Percentiles rank a stretch among this genome's conserved stretches.
These are phyloP conservation scores for Salvia miltiorrhiza DNA, from an alignment of 257 asterid species.

Conservation along the genomic window DNA sequence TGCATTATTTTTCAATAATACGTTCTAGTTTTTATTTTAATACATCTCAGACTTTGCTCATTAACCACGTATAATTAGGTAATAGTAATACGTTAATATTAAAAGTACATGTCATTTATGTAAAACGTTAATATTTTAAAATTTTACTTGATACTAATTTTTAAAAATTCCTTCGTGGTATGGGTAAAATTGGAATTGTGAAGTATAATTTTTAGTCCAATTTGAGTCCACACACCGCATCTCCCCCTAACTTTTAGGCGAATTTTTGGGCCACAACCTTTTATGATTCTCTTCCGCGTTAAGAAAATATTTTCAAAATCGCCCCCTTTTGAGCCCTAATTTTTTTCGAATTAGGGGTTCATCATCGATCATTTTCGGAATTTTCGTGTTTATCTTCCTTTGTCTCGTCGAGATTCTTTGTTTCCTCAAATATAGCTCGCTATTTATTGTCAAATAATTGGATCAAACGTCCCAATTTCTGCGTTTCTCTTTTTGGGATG, in stretches of 20 bases:
- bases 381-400: neutral
- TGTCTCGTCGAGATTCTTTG: neutral
- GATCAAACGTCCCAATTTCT: slow-evolving; percentile 1
- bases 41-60: too few relatives aligned
- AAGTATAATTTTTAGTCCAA: neutral
- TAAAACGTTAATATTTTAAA: too few relatives aligned
- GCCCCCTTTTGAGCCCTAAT: slow-evolving; percentile 9
- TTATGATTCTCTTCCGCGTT: slow-evolving; percentile 14
- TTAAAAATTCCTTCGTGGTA: too few relatives aligned
- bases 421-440: neutral
- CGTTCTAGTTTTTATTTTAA: too few relatives aligned
- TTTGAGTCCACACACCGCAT: neutral
- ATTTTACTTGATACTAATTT: too few relatives aligned
- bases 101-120: too few relatives aligned
- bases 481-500: neutral
- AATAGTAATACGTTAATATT: too few relatives aligned
- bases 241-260: neutral
- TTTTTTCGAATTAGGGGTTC: slow-evolving; percentile 26
- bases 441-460: neutral
- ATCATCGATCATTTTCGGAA: neutral
- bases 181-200: neutral
- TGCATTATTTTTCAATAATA: too few relatives aligned
- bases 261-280: neutral
- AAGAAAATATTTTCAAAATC: neutral
- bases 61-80: too few relatives aligned